Base-by-base conservation (phyloP, 768 basidiomycete species). In the Boletales sp. region DNA sequence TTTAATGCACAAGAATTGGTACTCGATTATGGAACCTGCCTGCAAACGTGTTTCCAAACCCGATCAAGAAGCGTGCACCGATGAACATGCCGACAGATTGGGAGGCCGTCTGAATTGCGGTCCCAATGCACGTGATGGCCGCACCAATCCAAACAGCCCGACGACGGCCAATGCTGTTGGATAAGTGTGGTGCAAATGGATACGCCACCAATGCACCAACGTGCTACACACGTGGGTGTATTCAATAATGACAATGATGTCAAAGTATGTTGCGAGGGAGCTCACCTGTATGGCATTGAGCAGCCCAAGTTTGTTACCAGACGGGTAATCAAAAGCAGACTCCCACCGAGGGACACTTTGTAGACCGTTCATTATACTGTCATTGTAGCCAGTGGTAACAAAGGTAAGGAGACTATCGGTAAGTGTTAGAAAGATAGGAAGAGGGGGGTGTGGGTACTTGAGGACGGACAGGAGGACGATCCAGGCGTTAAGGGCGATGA, bases 311-410 rank as follows among this genome's bases (percentile, higher is more conserved):
- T 69, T 81, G 32, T 77, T 72, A 38, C 79, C 76, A 15, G 71
- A 67, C 13, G 89, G 87, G 48, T 71, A 17, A 47, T 72, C 53
- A 65, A 90, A 90, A 61, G 80, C 84, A 9, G 53, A 41, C 41
- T 73, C 65, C 88, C 88, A 90, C 54, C 83, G 79, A 14, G 60
- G 47, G 52, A 89, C 72, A 41, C 79, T 79, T 66, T 90, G 87
- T 35, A 90, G 72, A 64, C 84, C 84, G 67, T 89, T 87, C 86
- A 87, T 86, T 80, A 87, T 81, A 64, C 80, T 82, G 51, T 84
- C 83, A 59, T 88, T 86, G 61, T 83, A 88, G 46, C 86, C 87
- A 63, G 81, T 86, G 41, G 82, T 86, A 13, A 83, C 84, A 18
- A 86, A 86, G 14, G 86, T 87, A 61, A 87, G 84, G 55, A 88